Evolutionary conservation across 805 yeast genomes (phyloP), one percentile per base, ranked within the genome.

Genomic region (Clavispora asparagi): DNA sequence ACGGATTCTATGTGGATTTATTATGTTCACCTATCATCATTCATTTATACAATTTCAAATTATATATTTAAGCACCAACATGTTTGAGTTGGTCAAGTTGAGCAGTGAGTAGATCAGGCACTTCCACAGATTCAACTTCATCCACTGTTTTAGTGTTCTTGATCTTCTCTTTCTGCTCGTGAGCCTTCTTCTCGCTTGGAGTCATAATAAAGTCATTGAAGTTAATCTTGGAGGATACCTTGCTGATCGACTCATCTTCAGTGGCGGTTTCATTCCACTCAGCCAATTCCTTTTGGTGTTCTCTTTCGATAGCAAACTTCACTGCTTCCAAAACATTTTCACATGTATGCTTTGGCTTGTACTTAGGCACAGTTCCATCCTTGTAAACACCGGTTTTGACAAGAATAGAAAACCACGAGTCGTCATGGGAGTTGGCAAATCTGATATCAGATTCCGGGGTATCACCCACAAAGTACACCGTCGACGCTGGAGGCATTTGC

Each of bases 321-420:
- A 87, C 95, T 28, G 95, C 91, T 48, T 86, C 91, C 61, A 87
- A 72, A 4, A 87, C 95, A 55, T 85, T 79, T 31, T 80, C 83
- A 62, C 87, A 82, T 39, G 74, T 76, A 55, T 82, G 81, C 63
- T 85, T 87, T 48, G 95, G 95, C 61, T 78, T 75, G 64, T 87
- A 86, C 59, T 82, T 84, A 17, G 95, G 95, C 17, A 65, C 77
- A 8, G 92, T 82, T 17, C 92, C 91, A 40, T 78, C 88, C 66
- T 85, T 82, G 66, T 86, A 87, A 47, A 87, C 95, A 62, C 95
- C 95, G 33, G 95, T 87, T 66, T 87, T 84, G 35, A 87, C 95
- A 59, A 87, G 73, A 48, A 87, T 87, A 26, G 95, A 86, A 66
- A 77, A 82, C 95, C 95, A 87, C 28, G 89, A 81, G 49, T 79